Evolutionary conservation across 2,329 filamentous ascomycete genomes (phyloP).

Genomic region (Dactylellina cionopaga): DNA sequence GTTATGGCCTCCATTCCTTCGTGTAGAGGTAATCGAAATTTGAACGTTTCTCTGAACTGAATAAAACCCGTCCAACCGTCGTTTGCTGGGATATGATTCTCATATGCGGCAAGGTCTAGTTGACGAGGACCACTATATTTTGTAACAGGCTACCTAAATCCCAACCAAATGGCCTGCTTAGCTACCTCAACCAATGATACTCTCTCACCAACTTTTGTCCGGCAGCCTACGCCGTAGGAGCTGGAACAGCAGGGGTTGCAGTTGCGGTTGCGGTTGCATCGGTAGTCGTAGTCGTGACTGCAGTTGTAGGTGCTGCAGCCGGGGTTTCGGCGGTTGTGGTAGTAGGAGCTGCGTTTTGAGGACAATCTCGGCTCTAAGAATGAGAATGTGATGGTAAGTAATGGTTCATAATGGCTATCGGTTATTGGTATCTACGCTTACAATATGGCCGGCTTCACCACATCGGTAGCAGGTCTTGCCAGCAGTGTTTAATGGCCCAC

Average conservation of each 20-base stretch:
- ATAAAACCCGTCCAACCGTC: conserved; percentile 1
- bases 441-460: conserved; percentile 84
- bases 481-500: conserved; percentile 91
- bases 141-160: conserved; percentile 31
- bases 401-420: neutral
- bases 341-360: conserved; percentile 71
- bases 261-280: conserved; percentile 62
- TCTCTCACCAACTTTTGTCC: neutral
- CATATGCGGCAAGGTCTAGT: neutral
- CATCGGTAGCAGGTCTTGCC: conserved; percentile 99
- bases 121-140: conserved; percentile 26
- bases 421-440: conserved; percentile 23
- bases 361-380: conserved; percentile 76
- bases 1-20: conserved; percentile 44
- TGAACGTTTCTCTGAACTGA: neutral
- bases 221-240: conserved; percentile 19
- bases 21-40: conserved; percentile 38
- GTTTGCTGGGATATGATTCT: neutral
- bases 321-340: conserved; percentile 62
- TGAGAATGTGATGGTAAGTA: neutral
- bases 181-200: conserved; percentile 6
- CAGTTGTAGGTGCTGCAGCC: conserved; percentile 58
- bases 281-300: conserved; percentile 62
- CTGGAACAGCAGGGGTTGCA: conserved; percentile 25
- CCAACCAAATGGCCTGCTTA: conserved; percentile 13